Evolutionary conservation across 805 yeast species (phyloP).

Genomic region (Sugiyamaella lignohabitans): DNA sequence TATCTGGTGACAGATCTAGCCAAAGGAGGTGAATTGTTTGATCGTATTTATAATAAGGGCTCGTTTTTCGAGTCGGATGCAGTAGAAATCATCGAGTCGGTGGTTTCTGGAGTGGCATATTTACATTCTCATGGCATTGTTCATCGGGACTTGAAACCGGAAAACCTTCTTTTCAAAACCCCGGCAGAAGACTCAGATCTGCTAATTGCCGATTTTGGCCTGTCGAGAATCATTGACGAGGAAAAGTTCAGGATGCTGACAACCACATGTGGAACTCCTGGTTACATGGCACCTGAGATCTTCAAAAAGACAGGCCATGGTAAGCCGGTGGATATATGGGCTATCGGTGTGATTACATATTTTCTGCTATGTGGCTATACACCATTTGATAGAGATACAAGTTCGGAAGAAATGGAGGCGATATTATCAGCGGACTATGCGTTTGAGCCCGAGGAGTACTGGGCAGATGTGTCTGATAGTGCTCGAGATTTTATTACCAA

Average conservation of each 20-base stretch:
- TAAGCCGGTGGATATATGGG: slow-evolving; percentile 65
- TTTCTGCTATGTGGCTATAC: slow-evolving; percentile 68
- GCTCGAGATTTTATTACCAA: slow-evolving; percentile 52
- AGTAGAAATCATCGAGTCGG: slow-evolving; percentile 41
- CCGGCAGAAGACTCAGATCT: slow-evolving; percentile 36
- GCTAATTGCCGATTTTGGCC: slow-evolving; percentile 58
- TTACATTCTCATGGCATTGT: slow-evolving; percentile 54
- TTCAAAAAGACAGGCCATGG: slow-evolving; percentile 48
- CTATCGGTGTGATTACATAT: slow-evolving; percentile 65
- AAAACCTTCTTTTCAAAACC: slow-evolving; percentile 51
- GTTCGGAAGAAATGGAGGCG: slow-evolving; percentile 60
- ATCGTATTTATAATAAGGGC: slow-evolving; percentile 44
- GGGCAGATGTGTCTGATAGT: slow-evolving; percentile 44
- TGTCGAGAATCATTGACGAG: slow-evolving; percentile 45
- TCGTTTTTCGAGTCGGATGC: slow-evolving; percentile 46
- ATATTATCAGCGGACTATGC: slow-evolving; percentile 51
- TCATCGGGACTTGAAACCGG: slow-evolving; percentile 70
- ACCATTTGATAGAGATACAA: slow-evolving; percentile 71
- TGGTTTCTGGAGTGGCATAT: slow-evolving; percentile 51
- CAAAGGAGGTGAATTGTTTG: slow-evolving; percentile 61
- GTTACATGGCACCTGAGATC: slow-evolving; percentile 73
- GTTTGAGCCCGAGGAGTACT: slow-evolving; percentile 55
- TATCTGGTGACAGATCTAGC: slow-evolving; percentile 62
- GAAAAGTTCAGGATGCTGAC: slow-evolving; percentile 35
- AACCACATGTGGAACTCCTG: slow-evolving; percentile 61